phyloP scores from a whole-genome alignment of 805 yeast species.

The Brettanomyces nanus region DNA sequence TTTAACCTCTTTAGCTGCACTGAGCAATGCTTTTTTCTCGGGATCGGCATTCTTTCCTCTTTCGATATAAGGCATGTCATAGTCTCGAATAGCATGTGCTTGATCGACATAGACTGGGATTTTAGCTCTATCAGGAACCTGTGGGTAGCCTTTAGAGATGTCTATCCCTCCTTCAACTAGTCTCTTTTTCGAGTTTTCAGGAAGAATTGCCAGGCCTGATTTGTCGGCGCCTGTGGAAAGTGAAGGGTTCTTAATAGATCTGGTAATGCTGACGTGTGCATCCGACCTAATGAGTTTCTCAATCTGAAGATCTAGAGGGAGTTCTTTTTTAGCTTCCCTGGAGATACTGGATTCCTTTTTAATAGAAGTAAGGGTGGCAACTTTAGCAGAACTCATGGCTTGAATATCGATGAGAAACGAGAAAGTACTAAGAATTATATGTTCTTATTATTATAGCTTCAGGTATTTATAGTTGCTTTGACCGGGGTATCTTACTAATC shows the following conservation, averaged over 20 bases:
- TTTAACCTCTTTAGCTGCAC: conserved; percentile 32
- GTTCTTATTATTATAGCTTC: too few relatives aligned
- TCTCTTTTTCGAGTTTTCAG: conserved; percentile 20
- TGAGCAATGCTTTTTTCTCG: conserved; percentile 31
- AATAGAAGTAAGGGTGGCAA: neutral
- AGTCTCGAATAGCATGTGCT: conserved; percentile 27
- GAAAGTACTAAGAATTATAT: too few relatives aligned
- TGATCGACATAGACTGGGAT: conserved; percentile 32
- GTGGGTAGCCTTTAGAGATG: conserved; percentile 29
- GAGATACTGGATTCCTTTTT: neutral
- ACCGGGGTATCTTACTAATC: too few relatives aligned
- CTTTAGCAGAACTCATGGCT: neutral
- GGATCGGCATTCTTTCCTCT: conserved; percentile 30
- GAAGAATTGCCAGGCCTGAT: conserved; percentile 18
- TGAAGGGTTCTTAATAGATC: neutral
- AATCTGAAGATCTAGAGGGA: conserved; percentile 9
- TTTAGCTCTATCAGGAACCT: conserved; percentile 22
- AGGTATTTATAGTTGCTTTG: too few relatives aligned
- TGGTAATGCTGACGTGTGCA: conserved; percentile 4
- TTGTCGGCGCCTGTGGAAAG: conserved; percentile 7
- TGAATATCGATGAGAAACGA: too few relatives aligned
- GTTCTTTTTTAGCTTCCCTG: neutral
- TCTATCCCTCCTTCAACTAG: conserved; percentile 28
- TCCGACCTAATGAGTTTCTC: conserved; percentile 9
- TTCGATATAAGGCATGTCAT: conserved; percentile 25